phyloP scores from a whole-genome alignment of 2,329 filamentous ascomycete species.

The Fusarium annulatum region DNA sequence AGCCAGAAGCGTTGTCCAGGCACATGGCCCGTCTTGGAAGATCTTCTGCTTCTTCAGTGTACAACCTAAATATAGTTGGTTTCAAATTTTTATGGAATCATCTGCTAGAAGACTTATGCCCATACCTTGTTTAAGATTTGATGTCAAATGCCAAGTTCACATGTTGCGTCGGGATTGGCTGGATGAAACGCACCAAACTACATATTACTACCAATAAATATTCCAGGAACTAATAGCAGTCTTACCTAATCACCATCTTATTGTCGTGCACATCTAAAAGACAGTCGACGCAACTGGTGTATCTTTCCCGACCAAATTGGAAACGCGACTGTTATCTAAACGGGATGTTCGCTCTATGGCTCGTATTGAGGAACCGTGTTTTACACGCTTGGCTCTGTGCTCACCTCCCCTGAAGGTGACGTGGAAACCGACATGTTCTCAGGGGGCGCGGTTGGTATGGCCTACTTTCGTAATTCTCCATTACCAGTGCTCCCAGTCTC shows the following conservation, averaged over 20 bases:
- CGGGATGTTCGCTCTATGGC: accelerated
- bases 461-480: background rate
- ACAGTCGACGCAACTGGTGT: background rate
- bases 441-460: background rate
- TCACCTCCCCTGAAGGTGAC: background rate
- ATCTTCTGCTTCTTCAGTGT: too few species aligned
- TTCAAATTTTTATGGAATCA: too few species aligned
- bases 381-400: background rate
- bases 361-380: accelerated
- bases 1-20: too few species aligned
- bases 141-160: too few species aligned
- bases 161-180: background rate
- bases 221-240: background rate
- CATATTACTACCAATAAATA: background rate
- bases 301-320: background rate
- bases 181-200: background rate
- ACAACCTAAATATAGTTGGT: too few species aligned
- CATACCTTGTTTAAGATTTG: too few species aligned
- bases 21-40: too few species aligned
- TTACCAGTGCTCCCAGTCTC: accelerated
- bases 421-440: background rate
- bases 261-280: background rate
- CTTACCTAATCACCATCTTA: accelerated
- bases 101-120: too few species aligned
- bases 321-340: accelerated